phyloP scores from a whole-genome alignment of 73 alveolate genomes.

The Tetrahymena malaccensis region DNA sequence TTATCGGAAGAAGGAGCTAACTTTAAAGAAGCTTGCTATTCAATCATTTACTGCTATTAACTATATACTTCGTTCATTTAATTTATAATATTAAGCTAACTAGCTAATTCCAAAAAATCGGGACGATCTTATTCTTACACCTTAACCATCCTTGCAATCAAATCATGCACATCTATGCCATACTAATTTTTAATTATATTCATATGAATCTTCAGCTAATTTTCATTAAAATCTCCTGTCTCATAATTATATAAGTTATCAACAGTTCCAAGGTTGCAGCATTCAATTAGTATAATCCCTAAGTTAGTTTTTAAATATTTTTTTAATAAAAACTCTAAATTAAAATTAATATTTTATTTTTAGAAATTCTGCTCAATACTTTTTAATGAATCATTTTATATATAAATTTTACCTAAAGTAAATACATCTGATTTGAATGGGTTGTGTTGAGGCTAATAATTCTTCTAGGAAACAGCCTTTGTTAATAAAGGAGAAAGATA shows the following conservation, averaged over 20 bases:
- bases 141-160: slow-evolving; percentile 5
- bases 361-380: background rate
- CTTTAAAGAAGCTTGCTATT: background rate
- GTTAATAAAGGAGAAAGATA: background rate
- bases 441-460: slow-evolving; percentile 16
- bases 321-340: background rate
- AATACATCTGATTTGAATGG: slow-evolving; percentile 37
- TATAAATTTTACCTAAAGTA: slow-evolving; percentile 10
- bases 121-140: slow-evolving; percentile 10
- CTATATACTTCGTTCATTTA: background rate
- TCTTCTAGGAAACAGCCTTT: background rate
- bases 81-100: background rate
- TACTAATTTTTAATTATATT: background rate
- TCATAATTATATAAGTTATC: background rate
- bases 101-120: slow-evolving; percentile 21
- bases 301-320: background rate
- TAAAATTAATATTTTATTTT: background rate
- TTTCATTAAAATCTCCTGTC: background rate
- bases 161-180: background rate
- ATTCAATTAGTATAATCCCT: background rate
- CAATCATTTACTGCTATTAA: background rate
- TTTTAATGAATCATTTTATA: too few species aligned
- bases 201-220: background rate
- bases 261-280: background rate
- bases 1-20: background rate